These are phyloP conservation scores for Ustanciosporium gigantosporum DNA, from an alignment of 1,284 basidiomycete genomes.

Conservation along the genomic window DNA sequence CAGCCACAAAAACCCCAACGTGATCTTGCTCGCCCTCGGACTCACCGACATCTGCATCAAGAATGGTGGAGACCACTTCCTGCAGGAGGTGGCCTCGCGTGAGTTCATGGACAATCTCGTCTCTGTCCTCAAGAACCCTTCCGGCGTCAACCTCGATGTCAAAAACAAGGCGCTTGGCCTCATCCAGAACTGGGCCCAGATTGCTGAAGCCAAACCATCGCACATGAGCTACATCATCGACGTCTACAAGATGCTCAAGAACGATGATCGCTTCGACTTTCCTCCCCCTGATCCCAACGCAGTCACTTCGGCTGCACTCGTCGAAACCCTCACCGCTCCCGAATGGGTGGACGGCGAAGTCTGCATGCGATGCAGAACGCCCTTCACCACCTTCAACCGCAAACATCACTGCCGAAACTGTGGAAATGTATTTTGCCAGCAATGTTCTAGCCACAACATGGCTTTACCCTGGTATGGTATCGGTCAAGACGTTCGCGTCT, in stretches of 20 bases:
- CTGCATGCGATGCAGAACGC: slow-evolving; percentile 86
- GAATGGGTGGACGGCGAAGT: slow-evolving; percentile 96
- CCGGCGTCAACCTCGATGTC: slow-evolving; percentile 75
- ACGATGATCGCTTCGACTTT: slow-evolving; percentile 70
- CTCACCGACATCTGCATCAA: slow-evolving; percentile 91
- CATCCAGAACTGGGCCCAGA: slow-evolving; percentile 89
- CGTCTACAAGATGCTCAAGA: slow-evolving; percentile 54
- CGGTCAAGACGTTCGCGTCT: slow-evolving; percentile 88
- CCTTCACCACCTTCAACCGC: slow-evolving; percentile 93
- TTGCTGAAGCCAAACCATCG: slow-evolving; percentile 80
- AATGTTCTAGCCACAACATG: slow-evolving; percentile 83
- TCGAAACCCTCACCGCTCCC: slow-evolving; percentile 67
- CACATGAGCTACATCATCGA: slow-evolving; percentile 57
- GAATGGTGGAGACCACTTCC: slow-evolving; percentile 93
- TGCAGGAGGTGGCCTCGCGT: slow-evolving; percentile 68
- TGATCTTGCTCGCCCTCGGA: slow-evolving; percentile 81
- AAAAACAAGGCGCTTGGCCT: slow-evolving; percentile 77
- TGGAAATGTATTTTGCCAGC: slow-evolving; percentile 92
- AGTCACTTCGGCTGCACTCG: slow-evolving; percentile 60
- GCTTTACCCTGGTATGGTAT: slow-evolving; percentile 92
- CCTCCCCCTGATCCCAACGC: slow-evolving; percentile 75
- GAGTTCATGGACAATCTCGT: slow-evolving; percentile 93
- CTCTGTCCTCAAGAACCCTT: slow-evolving; percentile 72
- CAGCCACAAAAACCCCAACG: slow-evolving; percentile 93
- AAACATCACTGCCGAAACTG: slow-evolving; percentile 99